Evolutionary conservation across 371 early-diverging fungal genomes (phyloP).

Genomic region (Funneliformis caledonium): DNA sequence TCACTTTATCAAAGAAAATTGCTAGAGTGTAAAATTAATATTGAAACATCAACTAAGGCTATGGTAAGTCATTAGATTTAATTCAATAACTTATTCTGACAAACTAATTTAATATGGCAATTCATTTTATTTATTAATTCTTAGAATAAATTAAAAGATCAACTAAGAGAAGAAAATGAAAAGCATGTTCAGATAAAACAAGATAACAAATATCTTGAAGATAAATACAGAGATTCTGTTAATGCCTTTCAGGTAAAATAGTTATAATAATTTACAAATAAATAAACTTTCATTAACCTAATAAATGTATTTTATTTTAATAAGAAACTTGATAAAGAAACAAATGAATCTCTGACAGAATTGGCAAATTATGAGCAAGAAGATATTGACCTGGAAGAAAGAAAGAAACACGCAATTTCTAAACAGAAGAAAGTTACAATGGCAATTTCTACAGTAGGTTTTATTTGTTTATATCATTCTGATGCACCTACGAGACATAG

Average conservation of each 20-base stretch:
- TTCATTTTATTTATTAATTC: too few relatives aligned
- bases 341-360: slow-evolving; percentile 60
- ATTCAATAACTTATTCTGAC: not conserved
- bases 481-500: not conserved
- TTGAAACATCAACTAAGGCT: slow-evolving; percentile 43
- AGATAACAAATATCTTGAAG: slow-evolving; percentile 50
- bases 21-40: slow-evolving; percentile 54
- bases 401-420: slow-evolving; percentile 70
- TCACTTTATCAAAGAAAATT: slow-evolving; percentile 76
- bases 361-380: slow-evolving; percentile 74
- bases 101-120: not conserved
- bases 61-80: slow-evolving; percentile 49
- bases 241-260: slow-evolving; percentile 66
- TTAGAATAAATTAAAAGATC: slow-evolving; percentile 26
- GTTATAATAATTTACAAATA: too few relatives aligned
- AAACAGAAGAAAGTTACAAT: slow-evolving; percentile 74
- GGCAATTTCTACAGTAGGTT: slow-evolving; percentile 60
- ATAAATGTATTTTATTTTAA: slow-evolving; percentile 6
- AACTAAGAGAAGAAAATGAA: slow-evolving; percentile 59
- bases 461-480: not conserved
- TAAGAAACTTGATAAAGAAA: slow-evolving; percentile 58
- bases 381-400: slow-evolving; percentile 78
- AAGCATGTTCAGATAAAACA: slow-evolving; percentile 51
- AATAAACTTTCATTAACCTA: too few relatives aligned
- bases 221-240: slow-evolving; percentile 53